A percentile compares a stretch with the other conserved stretches of the same genome.
These are phyloP conservation scores for Eucalyptus marginata DNA, from an alignment of 345 rosid genomes.

Conservation along the genomic window DNA sequence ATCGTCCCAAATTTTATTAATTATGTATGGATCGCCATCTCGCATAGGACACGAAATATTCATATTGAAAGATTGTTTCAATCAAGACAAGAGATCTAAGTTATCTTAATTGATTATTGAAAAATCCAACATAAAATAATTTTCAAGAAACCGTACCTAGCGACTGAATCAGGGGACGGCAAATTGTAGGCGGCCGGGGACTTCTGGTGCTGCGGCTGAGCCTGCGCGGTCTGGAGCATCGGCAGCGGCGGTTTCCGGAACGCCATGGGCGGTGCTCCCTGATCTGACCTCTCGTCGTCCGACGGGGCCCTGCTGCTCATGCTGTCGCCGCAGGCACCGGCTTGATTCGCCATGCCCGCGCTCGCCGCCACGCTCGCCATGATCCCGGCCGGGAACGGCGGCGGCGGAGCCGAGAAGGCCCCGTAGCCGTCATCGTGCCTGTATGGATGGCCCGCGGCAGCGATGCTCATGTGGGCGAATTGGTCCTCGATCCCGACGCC, in stretches of 20 bases:
- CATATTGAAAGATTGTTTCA: not conserved
- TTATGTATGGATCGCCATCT: no score
- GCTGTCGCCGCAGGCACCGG: slow-evolving; percentile 8
- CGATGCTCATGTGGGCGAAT: slow-evolving; percentile 33
- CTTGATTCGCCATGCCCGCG: not conserved
- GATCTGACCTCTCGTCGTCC: slow-evolving; percentile 68
- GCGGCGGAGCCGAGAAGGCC: slow-evolving; percentile 6
- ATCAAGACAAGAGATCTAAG: not conserved
- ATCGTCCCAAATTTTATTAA: no score
- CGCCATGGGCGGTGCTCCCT: slow-evolving; percentile 15
- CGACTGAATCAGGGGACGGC: slow-evolving; percentile 66
- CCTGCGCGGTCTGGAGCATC: not conserved
- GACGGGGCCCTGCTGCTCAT: slow-evolving; percentile 13
- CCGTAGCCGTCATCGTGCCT: slow-evolving; percentile 27
- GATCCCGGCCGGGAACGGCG: slow-evolving; percentile 10
- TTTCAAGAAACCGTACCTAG: slow-evolving; percentile 26
- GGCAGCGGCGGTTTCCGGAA: slow-evolving; percentile 72
- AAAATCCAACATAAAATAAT: not conserved
- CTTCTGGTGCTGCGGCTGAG: slow-evolving; percentile 34
- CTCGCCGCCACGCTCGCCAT: not conserved
- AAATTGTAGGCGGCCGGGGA: slow-evolving; percentile 20
- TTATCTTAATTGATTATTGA: not conserved
- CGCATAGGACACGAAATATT: not conserved
- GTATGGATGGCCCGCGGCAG: not conserved
- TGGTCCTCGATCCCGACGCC: slow-evolving; percentile 39